Base-by-base conservation (phyloP, 345 rosid genomes). In the Lumnitzera littorea region DNA sequence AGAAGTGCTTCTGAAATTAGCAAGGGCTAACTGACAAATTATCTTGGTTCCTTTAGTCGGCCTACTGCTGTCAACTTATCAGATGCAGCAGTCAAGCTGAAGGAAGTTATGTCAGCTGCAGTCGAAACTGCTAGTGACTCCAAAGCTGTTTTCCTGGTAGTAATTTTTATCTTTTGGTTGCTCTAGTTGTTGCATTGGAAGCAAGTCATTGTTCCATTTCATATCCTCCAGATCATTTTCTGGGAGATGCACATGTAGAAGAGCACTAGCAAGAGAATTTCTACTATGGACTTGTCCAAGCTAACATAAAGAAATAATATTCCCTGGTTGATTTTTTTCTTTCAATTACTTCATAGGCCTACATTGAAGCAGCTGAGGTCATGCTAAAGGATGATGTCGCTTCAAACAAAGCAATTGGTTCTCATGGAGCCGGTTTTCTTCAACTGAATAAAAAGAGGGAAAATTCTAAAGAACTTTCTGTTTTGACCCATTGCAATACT, bases 401-500 rank as follows among this genome's bases (percentile, higher is more conserved):
- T 70, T 82, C 98, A 46, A 92, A 90, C 68, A 86, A 85, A 75
- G 90, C 96, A 46, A 90, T 90, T n/a, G 95, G 99, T 13, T 66
- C 79, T 46, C 71, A 70, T 62, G 99, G 99, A 61, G 87, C 89
- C 15, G 72, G 63, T 60, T 80, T 84, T 60, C 56, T 94, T 67
- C 76, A 67, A 67, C 65, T 76, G 24, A 81, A 75, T 23, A 66
- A 67, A 67, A 73, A 77, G 43, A 36, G 43, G 11, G 43, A 9
- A 62, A 71, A 74, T 63, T 66, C 76, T 7, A 62, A 70, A 13
- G 76, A 64, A 72, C 73, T 90, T 48, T 84, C 85, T 48, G 75
- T 94, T 69, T 67, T 94, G 65, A 94, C 99, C 52, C 99, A 90
- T 78, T 94, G 99, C 86, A 94, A 94, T 68, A 94, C 99, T 43